Evolutionary conservation across 2,329 filamentous ascomycete genomes (phyloP), one percentile per base, ranked within the genome.

Genomic region (Fusarium graminum): DNA sequence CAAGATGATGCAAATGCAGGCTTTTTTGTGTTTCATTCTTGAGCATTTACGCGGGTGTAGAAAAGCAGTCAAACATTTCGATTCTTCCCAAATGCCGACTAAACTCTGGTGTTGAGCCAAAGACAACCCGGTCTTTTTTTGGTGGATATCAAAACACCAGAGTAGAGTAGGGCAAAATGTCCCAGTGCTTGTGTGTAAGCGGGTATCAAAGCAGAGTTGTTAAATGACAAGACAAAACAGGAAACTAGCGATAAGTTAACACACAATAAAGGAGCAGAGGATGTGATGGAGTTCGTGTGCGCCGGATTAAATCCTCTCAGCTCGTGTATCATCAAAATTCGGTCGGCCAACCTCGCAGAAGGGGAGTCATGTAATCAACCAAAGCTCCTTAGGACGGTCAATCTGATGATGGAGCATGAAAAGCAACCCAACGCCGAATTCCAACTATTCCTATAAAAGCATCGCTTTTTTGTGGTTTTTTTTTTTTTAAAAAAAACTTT

Each of bases 261-360:
- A 59, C 51, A 72, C 64, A 72, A 72, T 69, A 73, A 70, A 60
- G 49, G 74, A 76, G 76, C 72, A 69, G 71, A 76, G 74, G 73
- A 72, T 55, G 42, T 52, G 52, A 53, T 60, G 68, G 39, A 45
- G 40, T 51, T 70, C 69, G 61, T 67, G 41, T 64, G 62, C 63
- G 68, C 65, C 65, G 52, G 38, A 74, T 74, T 73, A 77, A 54
- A 72, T 72, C 79, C 79, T 80, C 78, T 76, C 79, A 77, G 77
- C 77, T 77, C 77, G 65, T 74, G 72, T 76, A 73, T 78, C 78
- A 79, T 80, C 79, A 80, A 76, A 80, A 68, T 75, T 71, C 58
- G 78, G 77, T 80, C 78, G 78, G 80, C 81, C 81, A 83, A 83
- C 81, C 80, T 83, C 78, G 73, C 73, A 82, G 81, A 83, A 84